These are phyloP conservation scores for Candida yuanshanica DNA, from an alignment of 805 yeast species.

Conservation along the genomic window DNA sequence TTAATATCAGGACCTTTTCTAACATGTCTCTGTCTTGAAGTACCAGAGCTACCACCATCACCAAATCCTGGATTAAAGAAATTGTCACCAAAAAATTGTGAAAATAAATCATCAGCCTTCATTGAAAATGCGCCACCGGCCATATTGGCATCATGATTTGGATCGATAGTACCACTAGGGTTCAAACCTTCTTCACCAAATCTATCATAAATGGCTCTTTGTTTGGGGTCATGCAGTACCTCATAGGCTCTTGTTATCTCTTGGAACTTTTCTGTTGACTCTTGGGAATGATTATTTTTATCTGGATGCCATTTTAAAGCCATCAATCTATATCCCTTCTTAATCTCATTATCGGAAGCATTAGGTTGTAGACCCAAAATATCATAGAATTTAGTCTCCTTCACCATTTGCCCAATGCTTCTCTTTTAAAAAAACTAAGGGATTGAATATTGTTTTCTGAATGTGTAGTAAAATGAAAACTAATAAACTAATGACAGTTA, in stretches of 20 bases:
- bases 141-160: neutral
- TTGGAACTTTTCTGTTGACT: constrained; percentile 92
- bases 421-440: too few species aligned
- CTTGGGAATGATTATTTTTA: constrained; percentile 66
- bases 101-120: constrained; percentile 26
- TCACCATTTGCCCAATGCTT: constrained; percentile 44
- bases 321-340: constrained; percentile 46
- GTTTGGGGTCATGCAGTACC: constrained; percentile 71
- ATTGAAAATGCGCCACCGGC: constrained; percentile 5
- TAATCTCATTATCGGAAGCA: constrained; percentile 44
- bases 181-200: constrained; percentile 87
- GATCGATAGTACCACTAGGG: constrained; percentile 40
- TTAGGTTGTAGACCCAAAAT: constrained; percentile 45
- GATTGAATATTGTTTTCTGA: too few species aligned
- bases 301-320: constrained; percentile 83
- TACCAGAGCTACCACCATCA: neutral
- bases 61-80: constrained; percentile 6
- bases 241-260: constrained; percentile 85
- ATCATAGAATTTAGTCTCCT: constrained; percentile 63
- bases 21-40: constrained; percentile 9
- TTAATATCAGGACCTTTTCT: constrained; percentile 48
- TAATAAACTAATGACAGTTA: too few species aligned
- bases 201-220: constrained; percentile 80
- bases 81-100: constrained; percentile 27
- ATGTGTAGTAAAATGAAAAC: too few species aligned